Conservation (phyloP, 2,329 filamentous ascomycete genomes). For the Bipolaris cookei region DNA sequence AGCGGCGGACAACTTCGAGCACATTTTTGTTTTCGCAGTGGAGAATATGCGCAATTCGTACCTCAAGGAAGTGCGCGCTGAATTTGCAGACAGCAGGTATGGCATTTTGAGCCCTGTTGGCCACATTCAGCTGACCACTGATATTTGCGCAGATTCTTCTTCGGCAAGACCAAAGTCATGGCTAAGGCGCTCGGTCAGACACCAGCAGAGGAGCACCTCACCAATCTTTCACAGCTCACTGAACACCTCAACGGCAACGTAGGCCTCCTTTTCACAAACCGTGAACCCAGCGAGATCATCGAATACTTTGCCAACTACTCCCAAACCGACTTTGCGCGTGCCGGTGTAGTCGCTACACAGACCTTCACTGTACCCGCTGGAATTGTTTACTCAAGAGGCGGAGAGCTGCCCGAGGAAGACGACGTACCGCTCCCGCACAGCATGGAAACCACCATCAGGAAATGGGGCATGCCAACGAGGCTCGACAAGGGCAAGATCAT, state of each 20-base stretch:
- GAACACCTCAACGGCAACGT: constrained; percentile 79
- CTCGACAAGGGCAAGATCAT: constrained; percentile 88
- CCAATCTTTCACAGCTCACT: constrained; percentile 74
- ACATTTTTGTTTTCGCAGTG: constrained; percentile 91
- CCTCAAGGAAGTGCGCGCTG: constrained; percentile 85
- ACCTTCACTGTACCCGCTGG: constrained; percentile 82
- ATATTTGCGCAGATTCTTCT: constrained; percentile 75
- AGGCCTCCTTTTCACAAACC: constrained; percentile 88
- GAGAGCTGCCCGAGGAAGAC: constrained; percentile 78
- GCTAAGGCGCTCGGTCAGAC: constrained; percentile 85
- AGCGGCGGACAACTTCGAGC: constrained; percentile 81
- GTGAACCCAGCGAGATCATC: constrained; percentile 69
- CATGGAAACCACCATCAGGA: constrained; percentile 87
- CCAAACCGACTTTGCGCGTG: constrained; percentile 88
- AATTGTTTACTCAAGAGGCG: constrained; percentile 77
- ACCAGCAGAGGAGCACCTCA: constrained; percentile 78
- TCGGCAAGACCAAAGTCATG: constrained; percentile 99
- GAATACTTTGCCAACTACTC: constrained; percentile 75
- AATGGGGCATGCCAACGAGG: constrained; percentile 86
- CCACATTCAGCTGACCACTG: constrained; percentile 8
- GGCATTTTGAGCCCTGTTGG: constrained; percentile 24
- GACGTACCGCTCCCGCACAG: constrained; percentile 88
- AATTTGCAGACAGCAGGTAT: constrained; percentile 84
- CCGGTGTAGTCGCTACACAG: constrained; percentile 76
- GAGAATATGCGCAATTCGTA: constrained; percentile 99